These are phyloP conservation scores for Calonectria honghensis DNA, from an alignment of 2,329 filamentous ascomycete species.

Conservation along the genomic window DNA sequence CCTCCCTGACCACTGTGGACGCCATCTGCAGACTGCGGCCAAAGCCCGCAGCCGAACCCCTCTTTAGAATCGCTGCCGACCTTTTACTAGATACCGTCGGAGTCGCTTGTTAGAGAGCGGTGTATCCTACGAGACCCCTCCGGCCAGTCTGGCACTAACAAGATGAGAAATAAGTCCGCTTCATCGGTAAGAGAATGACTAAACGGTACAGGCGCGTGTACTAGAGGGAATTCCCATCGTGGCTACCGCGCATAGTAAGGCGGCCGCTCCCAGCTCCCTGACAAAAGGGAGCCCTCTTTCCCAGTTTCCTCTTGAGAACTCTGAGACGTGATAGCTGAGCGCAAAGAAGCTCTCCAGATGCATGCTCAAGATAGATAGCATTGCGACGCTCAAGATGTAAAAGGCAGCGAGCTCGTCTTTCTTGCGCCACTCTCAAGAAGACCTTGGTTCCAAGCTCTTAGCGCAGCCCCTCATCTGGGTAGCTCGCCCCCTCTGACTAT, in stretches of 20 bases:
- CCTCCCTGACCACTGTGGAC: constrained; percentile 38
- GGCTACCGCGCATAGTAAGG: constrained; percentile 20
- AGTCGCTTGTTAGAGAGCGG: constrained; percentile 36
- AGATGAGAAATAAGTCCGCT: constrained; percentile 27
- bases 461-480: constrained; percentile 29
- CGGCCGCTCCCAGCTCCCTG: constrained; percentile 28
- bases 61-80: constrained; percentile 25
- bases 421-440: constrained; percentile 41
- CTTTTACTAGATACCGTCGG: constrained; percentile 31
- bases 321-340: constrained; percentile 8
- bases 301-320: constrained; percentile 14
- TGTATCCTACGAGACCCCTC: constrained; percentile 30
- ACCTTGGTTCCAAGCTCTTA: constrained; percentile 39
- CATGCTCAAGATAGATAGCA: constrained; percentile 37
- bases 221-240: constrained; percentile 4
- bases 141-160: constrained; percentile 30
- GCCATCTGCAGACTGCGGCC: constrained; percentile 38
- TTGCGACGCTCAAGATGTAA: constrained; percentile 27
- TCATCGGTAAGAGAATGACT: constrained; percentile 1
- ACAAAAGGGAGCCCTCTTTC: background rate
- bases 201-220: constrained; percentile 1
- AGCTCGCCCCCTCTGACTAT: constrained; percentile 26
- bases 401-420: constrained; percentile 34
- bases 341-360: constrained; percentile 4
- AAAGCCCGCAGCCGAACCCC: constrained; percentile 37